Conservation (phyloP, 2,329 filamentous ascomycete genomes). For the Cladophialophora immunda region DNA sequence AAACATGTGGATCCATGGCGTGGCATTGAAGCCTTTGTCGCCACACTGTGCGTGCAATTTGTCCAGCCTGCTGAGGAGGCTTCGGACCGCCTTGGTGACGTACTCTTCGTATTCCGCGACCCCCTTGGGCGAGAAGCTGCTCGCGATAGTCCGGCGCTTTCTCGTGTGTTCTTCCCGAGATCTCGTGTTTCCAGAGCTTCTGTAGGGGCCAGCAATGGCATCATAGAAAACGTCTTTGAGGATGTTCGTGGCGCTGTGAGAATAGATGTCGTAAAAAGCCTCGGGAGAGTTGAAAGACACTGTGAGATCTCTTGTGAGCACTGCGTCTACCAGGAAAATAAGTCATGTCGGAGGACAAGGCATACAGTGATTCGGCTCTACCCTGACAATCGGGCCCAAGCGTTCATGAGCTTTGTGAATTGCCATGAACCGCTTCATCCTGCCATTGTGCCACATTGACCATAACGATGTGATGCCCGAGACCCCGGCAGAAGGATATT, state of each 20-base stretch:
- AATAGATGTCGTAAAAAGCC: no score
- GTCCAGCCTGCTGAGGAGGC: not conserved
- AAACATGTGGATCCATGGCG: not conserved
- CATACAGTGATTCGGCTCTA: no score
- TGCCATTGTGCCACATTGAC: no score
- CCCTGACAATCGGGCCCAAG: no score
- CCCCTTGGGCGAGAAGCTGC: not conserved
- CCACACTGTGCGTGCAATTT: not conserved
- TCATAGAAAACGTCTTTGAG: slow-evolving; percentile 19
- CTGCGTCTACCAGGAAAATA: no score
- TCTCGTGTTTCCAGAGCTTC: slow-evolving; percentile 1
- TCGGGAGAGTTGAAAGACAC: no score
- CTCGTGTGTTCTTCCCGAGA: not conserved
- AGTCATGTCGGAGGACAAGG: no score
- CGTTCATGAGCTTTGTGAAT: no score
- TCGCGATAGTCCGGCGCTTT: not conserved
- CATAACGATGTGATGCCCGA: no score
- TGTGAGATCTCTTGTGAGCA: no score
- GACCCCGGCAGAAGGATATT: no score
- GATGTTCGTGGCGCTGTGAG: not conserved
- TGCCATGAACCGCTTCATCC: no score
- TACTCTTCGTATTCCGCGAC: not conserved
- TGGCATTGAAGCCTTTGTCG: not conserved
- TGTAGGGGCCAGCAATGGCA: slow-evolving; percentile 5
- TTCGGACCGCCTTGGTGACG: not conserved